Percentiles rank a stretch among this genome's conserved stretches.
Conservation (phyloP, 768 basidiomycete genomes). For the Asterophora parasitica region DNA sequence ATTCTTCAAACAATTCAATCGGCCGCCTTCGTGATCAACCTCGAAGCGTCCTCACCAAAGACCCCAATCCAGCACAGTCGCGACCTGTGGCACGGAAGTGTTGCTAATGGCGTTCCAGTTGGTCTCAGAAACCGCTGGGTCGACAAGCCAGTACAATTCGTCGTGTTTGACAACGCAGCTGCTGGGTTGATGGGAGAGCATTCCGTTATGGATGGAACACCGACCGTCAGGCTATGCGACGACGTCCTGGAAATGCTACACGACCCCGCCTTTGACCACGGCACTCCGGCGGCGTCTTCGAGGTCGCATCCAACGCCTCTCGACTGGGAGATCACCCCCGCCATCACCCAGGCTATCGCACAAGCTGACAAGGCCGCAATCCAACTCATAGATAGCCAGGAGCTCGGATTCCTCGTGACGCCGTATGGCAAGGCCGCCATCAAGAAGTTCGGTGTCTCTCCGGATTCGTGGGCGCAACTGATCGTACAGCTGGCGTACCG, state of each 20-base stretch:
- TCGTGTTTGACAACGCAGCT: constrained; percentile 76
- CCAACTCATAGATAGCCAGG: constrained; percentile 59
- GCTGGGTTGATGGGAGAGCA: constrained; percentile 94
- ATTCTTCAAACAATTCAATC: constrained; percentile 77
- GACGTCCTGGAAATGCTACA: constrained; percentile 59
- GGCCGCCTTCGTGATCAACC: constrained; percentile 77
- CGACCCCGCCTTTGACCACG: constrained; percentile 60
- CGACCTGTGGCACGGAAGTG: constrained; percentile 77
- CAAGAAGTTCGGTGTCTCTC: constrained; percentile 84
- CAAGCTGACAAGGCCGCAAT: constrained; percentile 50
- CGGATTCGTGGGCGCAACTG: constrained; percentile 95
- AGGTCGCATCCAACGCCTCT: constrained; percentile 42
- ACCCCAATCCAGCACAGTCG: constrained; percentile 58
- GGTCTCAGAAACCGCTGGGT: constrained; percentile 80
- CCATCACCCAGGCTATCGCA: constrained; percentile 46
- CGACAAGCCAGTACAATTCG: constrained; percentile 86
- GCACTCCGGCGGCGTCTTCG: constrained; percentile 25
- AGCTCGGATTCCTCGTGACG: constrained; percentile 58
- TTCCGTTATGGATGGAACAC: constrained; percentile 88
- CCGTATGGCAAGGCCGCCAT: constrained; percentile 82
- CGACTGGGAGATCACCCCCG: constrained; percentile 57
- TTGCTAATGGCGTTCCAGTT: constrained; percentile 38
- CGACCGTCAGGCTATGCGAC: constrained; percentile 69
- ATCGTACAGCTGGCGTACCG: constrained; percentile 86
- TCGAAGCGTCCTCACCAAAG: constrained; percentile 60